Base-by-base conservation (phyloP, 441 rosid genomes). In the Populus hybrid region DNA sequence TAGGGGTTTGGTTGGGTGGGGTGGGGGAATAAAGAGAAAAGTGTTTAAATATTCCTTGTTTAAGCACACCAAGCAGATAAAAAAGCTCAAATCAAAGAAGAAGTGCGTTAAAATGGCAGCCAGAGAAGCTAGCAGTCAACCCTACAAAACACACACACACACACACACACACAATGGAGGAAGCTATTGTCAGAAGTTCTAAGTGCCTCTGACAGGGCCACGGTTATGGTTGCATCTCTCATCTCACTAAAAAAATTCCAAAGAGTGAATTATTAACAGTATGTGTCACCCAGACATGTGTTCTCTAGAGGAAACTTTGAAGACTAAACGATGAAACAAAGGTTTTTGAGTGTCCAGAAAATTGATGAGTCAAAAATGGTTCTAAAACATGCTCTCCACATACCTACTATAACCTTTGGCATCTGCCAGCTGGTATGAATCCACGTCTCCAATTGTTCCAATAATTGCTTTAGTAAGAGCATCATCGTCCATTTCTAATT, bases 361-460 rank as follows among this genome's bases (percentile, higher is more conserved):
- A 46, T 63, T 67, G 46, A 61, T 5, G 73, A 24, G 6, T 77
- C 28, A 42, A 32, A 50, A 14, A 40, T n/a, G 76, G 69, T 75
- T 69, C 70, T 53, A 65, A 70, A 79, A 69, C 46, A 42, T 64
- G 11, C 5, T 59, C 26, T 66, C n/a, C 72, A 71, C 84, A 36
- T 88, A 93, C 99, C 97, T 91, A 75, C 91, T 93, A 72, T 92
- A 95, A 84, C 99, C 99, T 86, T 94, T 95, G 75, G 99, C 98
- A 89, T 94, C 99, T 30, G 99, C 97, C 32, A 95, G 91, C 85
- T 95, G 97, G 85, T 95, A 95, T 6, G 97, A 76, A 89, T 95
- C 98, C 50, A 93, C 92, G 53, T 93, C 97, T 18, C 98, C 97
- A 66, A 95, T 89, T 66, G 98, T 95, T 73, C 97, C 99, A 79